These are phyloP conservation scores for Dioscorea zingiberensis DNA, from an alignment of 106 monocot species.

Conservation along the genomic window DNA sequence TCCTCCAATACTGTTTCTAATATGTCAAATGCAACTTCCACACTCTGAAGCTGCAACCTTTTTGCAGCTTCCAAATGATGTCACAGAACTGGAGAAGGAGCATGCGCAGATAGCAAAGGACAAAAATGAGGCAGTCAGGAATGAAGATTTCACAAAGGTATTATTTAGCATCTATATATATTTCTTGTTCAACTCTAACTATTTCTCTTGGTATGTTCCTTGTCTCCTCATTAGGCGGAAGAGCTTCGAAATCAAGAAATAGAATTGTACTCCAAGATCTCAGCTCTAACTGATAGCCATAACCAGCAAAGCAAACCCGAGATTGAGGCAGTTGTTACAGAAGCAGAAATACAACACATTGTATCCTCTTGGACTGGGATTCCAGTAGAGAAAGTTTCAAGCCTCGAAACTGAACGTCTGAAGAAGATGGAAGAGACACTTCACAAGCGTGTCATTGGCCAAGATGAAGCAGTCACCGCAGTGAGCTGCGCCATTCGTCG, in stretches of 20 bases:
- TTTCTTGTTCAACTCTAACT: too few relatives aligned
- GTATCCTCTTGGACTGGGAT: conserved; percentile 75
- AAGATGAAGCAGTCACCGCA: conserved; percentile 72
- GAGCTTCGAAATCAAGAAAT: conserved; percentile 58
- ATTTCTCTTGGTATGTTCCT: too few relatives aligned
- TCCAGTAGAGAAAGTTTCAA: conserved; percentile 70
- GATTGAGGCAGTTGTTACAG: conserved; percentile 51
- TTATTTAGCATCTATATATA: too few relatives aligned
- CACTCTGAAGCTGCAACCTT: neutral
- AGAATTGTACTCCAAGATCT: conserved; percentile 57
- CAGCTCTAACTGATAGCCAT: conserved; percentile 52
- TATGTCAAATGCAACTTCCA: neutral
- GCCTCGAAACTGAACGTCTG: conserved; percentile 60
- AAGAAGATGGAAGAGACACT: conserved; percentile 78
- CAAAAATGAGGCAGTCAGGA: conserved; percentile 64
- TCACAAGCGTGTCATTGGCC: conserved; percentile 62
- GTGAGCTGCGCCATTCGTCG: conserved; percentile 72
- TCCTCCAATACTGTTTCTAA: neutral
- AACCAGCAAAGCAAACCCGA: conserved; percentile 64
- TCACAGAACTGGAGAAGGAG: conserved; percentile 71
- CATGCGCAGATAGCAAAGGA: conserved; percentile 64
- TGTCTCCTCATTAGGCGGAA: too few relatives aligned
- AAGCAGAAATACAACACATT: conserved; percentile 72
- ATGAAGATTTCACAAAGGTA: conserved; percentile 81
- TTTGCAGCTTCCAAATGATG: conserved; percentile 64